Conservation (phyloP, 1,284 basidiomycete genomes). For the Schizophyllum commune region DNA sequence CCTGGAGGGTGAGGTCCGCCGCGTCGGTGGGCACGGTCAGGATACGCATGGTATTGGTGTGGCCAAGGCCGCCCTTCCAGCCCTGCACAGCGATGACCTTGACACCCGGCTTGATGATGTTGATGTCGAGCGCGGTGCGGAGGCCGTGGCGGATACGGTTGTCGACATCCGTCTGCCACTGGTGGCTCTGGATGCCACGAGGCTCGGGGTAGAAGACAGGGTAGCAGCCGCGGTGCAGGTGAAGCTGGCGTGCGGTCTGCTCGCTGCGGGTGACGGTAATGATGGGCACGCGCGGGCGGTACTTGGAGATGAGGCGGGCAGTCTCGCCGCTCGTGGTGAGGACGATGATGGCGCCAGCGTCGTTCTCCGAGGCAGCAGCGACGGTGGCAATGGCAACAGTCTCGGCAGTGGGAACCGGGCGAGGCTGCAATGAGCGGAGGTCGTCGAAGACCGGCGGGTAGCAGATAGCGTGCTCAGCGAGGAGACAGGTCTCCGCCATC, state of each 20-base stretch:
- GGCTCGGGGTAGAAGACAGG: constrained; percentile 96
- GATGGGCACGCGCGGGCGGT: constrained; percentile 91
- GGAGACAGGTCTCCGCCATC: constrained; percentile 97
- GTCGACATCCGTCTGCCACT: constrained; percentile 98
- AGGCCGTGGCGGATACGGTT: constrained; percentile 90
- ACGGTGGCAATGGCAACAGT: constrained; percentile 93
- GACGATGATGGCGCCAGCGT: constrained; percentile 91
- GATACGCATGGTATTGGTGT: constrained; percentile 81
- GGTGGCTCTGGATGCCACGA: constrained; percentile 76
- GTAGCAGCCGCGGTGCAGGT: constrained; percentile 95
- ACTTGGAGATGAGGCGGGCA: constrained; percentile 95
- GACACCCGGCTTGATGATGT: constrained; percentile 85
- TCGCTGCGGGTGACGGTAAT: constrained; percentile 95
- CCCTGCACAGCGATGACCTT: constrained; percentile 96
- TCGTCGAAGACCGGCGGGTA: constrained; percentile 91
- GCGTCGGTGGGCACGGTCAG: constrained; percentile 79
- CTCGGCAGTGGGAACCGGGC: constrained; percentile 89
- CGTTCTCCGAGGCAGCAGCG: constrained; percentile 90
- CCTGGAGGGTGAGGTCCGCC: constrained; percentile 77
- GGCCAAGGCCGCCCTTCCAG: constrained; percentile 96
- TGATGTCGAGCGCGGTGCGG: constrained; percentile 79
- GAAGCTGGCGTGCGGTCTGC: constrained; percentile 94
- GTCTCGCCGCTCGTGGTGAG: constrained; percentile 97
- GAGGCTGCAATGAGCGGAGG: constrained; percentile 67
- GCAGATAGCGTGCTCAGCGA: constrained; percentile 91